Evolutionary conservation across 768 basidiomycete genomes (phyloP).

Genomic region (Rhodosporidiobolus sp.): DNA sequence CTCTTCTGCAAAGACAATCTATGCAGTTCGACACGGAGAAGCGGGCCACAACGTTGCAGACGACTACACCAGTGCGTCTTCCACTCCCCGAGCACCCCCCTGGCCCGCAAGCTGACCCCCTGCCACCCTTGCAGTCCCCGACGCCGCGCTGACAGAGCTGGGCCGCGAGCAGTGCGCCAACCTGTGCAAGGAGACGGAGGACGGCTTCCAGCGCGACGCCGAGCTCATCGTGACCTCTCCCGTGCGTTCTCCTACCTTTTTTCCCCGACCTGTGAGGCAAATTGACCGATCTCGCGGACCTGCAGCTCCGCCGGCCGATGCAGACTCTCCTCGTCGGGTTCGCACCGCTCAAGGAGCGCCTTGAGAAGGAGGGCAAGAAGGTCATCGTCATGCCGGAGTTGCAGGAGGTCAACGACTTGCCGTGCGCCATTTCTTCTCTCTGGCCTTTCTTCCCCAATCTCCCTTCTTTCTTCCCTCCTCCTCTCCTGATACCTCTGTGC

Average conservation of each 20-base stretch:
- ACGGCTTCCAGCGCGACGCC: conserved; percentile 43
- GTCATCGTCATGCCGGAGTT: conserved; percentile 46
- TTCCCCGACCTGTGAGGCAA: too few relatives aligned
- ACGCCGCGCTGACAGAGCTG: conserved; percentile 47
- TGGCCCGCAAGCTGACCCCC: conserved; percentile 9
- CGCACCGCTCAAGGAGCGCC: conserved; percentile 38
- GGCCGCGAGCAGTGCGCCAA: conserved; percentile 45
- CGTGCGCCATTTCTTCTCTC: conserved; percentile 41
- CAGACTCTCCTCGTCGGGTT: conserved; percentile 43
- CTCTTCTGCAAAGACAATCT: background rate
- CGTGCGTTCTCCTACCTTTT: background rate
- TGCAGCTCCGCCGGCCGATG: conserved; percentile 46
- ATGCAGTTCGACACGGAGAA: conserved; percentile 44
- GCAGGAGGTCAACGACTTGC: conserved; percentile 45
- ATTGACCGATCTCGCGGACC: background rate
- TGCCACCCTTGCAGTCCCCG: conserved; percentile 34
- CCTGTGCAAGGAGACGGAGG: conserved; percentile 45
- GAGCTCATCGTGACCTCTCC: conserved; percentile 45
- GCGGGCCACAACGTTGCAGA: conserved; percentile 43
- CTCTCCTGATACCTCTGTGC: background rate
- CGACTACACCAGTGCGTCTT: conserved; percentile 45
- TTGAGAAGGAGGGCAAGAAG: conserved; percentile 42
- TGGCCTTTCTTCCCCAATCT: conserved; percentile 13
- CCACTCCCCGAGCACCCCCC: background rate
- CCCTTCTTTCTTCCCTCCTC: conserved; percentile 9